Percentiles rank a stretch among this genome's conserved stretches.
Conservation (phyloP, 768 basidiomycete species). For the Multifurca ochricompacta region DNA sequence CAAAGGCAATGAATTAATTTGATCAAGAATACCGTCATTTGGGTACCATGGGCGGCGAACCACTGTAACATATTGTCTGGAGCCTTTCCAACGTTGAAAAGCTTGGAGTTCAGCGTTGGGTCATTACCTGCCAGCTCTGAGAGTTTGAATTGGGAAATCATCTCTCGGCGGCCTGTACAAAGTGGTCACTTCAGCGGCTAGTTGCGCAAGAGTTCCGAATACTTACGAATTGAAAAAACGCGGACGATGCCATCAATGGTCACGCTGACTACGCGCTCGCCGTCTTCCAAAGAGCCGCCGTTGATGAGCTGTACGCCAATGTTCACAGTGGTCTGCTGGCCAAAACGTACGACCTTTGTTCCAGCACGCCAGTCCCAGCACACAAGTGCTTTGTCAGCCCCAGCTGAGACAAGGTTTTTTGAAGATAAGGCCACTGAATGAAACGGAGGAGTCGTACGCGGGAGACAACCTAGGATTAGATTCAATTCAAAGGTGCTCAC, state of each 20-base stretch:
- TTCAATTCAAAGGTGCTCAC: not conserved
- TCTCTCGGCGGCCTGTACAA: slow-evolving; percentile 56
- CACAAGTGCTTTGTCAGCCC: slow-evolving; percentile 64
- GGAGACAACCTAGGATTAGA: not conserved
- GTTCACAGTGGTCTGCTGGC: slow-evolving; percentile 88
- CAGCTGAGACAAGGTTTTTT: slow-evolving; percentile 81
- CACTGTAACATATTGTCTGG: slow-evolving; percentile 90
- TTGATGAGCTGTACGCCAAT: slow-evolving; percentile 83
- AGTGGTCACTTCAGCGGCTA: not conserved
- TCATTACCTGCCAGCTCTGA: slow-evolving; percentile 66
- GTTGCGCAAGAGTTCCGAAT: not conserved
- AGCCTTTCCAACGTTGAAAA: slow-evolving; percentile 72
- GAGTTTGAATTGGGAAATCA: slow-evolving; percentile 89
- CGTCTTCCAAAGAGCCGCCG: slow-evolving; percentile 40
- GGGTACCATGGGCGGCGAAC: slow-evolving; percentile 85
- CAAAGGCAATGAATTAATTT: not conserved
- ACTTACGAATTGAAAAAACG: slow-evolving; percentile 84
- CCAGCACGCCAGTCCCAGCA: slow-evolving; percentile 91
- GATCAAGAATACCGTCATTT: slow-evolving; percentile 66
- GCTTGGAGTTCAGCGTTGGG: slow-evolving; percentile 53
- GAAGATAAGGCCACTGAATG: slow-evolving; percentile 67
- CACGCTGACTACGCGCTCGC: slow-evolving; percentile 81
- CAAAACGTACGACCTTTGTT: slow-evolving; percentile 82
- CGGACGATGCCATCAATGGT: slow-evolving; percentile 89
- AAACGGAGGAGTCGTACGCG: not conserved